A percentile compares a stretch with the other conserved stretches of the same genome.
phyloP scores from a whole-genome alignment of 2,329 filamentous ascomycete species.

The Penicillium carneum region DNA sequence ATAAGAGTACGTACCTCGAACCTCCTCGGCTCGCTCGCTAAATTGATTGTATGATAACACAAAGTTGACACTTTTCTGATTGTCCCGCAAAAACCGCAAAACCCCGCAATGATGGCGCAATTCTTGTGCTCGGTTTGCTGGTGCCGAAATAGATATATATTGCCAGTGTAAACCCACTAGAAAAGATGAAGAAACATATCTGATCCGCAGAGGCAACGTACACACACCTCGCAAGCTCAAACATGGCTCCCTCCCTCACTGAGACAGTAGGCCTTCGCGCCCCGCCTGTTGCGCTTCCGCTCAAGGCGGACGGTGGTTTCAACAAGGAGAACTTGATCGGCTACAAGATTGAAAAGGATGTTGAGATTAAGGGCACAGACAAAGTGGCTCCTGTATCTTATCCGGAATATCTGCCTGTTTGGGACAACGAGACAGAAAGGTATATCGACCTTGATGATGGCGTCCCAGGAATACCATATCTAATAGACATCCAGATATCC shows the following conservation, averaged over 20 bases:
- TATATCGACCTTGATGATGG: constrained; percentile 16
- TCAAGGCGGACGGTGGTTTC: constrained; percentile 43
- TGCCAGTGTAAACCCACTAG: neutral
- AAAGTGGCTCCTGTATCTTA: constrained; percentile 67
- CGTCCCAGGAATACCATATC: neutral
- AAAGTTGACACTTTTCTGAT: neutral
- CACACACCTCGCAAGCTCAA: neutral
- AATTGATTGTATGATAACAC: neutral
- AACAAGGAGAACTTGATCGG: constrained; percentile 50
- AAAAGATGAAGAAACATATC: neutral
- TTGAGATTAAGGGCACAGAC: constrained; percentile 61
- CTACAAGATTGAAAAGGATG: constrained; percentile 55
- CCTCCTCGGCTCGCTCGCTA: constrained; percentile 11
- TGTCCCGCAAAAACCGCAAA: constrained; percentile 15
- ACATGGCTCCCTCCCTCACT: constrained; percentile 48
- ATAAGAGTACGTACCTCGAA: neutral
- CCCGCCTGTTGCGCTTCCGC: constrained; percentile 30
- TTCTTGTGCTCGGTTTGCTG: constrained; percentile 11
- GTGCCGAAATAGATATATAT: constrained; percentile 26
- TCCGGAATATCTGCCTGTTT: constrained; percentile 75
- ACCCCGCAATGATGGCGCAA: constrained; percentile 31
- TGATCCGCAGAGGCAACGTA: neutral
- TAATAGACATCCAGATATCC: constrained; percentile 55
- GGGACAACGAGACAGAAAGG: constrained; percentile 64
- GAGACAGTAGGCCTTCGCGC: constrained; percentile 42